Evolutionary conservation across 192 early-diverging fungal genomes (phyloP).

Genomic region (Linnemannia hyalina): DNA sequence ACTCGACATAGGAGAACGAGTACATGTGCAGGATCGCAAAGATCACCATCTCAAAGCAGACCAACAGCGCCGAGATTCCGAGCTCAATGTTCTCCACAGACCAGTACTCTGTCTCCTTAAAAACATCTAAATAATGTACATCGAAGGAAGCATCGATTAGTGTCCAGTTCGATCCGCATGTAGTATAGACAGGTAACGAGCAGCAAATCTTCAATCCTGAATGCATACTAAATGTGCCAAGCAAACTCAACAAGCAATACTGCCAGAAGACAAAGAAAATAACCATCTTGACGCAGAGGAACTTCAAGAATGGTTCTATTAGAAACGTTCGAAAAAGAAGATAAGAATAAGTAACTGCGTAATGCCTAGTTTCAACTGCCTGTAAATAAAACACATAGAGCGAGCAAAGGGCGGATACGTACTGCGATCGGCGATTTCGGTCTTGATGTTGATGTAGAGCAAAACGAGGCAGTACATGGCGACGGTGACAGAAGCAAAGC

Average conservation of each 20-base stretch:
- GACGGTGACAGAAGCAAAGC: conserved; percentile 72
- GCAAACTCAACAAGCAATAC: conserved; percentile 25
- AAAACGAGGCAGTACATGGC: conserved; percentile 80
- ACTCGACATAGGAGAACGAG: conserved; percentile 51
- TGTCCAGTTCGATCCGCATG: background rate
- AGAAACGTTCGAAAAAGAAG: background rate
- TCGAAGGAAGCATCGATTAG: background rate
- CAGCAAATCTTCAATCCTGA: background rate
- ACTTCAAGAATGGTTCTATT: conserved; percentile 56
- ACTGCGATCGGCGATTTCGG: conserved; percentile 64
- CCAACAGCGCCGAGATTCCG: conserved; percentile 47
- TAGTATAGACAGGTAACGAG: background rate
- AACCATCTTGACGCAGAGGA: conserved; percentile 59
- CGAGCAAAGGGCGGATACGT: conserved; percentile 50
- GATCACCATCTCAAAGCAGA: conserved; percentile 59
- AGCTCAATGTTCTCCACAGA: conserved; percentile 46
- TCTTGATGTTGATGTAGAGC: conserved; percentile 73
- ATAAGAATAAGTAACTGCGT: background rate
- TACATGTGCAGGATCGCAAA: conserved; percentile 56
- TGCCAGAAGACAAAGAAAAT: conserved; percentile 61
- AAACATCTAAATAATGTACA: conserved; percentile 10
- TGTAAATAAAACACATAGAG: background rate
- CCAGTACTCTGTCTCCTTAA: conserved; percentile 48
- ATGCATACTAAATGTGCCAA: conserved; percentile 33
- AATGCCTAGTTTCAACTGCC: background rate